A percentile compares a stretch with the other conserved stretches of the same genome.
These are phyloP conservation scores for Paracoccidioides lutzii DNA, from an alignment of 2,329 filamentous ascomycete genomes.

Conservation along the genomic window DNA sequence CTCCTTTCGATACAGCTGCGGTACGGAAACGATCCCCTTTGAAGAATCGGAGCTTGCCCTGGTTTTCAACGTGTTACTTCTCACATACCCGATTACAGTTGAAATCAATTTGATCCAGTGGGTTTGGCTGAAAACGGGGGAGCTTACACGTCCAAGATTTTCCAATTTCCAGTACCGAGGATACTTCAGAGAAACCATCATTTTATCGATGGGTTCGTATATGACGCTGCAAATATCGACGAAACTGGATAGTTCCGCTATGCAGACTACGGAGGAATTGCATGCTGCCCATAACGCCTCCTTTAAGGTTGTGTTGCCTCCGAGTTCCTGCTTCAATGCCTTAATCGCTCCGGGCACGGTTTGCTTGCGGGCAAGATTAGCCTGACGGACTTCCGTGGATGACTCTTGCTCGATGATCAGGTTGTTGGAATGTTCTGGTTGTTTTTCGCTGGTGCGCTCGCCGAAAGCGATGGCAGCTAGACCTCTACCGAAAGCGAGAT, in stretches of 20 bases:
- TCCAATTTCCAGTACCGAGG: slow-evolving; percentile 46
- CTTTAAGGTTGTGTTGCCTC: slow-evolving; percentile 37
- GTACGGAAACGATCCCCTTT: slow-evolving; percentile 28
- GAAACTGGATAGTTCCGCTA: slow-evolving; percentile 44
- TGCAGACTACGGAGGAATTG: slow-evolving; percentile 37
- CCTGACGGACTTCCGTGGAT: slow-evolving; percentile 38
- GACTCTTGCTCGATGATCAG: slow-evolving; percentile 48
- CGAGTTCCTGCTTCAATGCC: slow-evolving; percentile 43
- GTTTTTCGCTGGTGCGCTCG: slow-evolving; percentile 26
- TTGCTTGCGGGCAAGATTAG: slow-evolving; percentile 41
- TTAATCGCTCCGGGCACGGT: slow-evolving; percentile 46
- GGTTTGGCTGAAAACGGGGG: slow-evolving; percentile 1
- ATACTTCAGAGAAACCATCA: slow-evolving; percentile 39
- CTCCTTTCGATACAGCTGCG: slow-evolving; percentile 21
- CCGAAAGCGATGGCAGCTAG: slow-evolving; percentile 48
- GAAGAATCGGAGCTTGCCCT: slow-evolving; percentile 34
- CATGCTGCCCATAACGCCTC: slow-evolving; percentile 45
- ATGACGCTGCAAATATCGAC: slow-evolving; percentile 45
- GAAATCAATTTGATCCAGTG: not conserved
- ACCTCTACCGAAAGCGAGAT: slow-evolving; percentile 41
- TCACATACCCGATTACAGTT: not conserved
- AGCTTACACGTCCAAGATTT: slow-evolving; percentile 39
- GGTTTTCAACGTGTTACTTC: not conserved
- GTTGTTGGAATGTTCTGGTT: slow-evolving; percentile 23
- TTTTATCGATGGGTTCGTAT: slow-evolving; percentile 40